A percentile compares a stretch with the other conserved stretches of the same genome.
Evolutionary conservation across 2,329 filamentous ascomycete genomes (phyloP).

Genomic region (Fusarium cicatricum): DNA sequence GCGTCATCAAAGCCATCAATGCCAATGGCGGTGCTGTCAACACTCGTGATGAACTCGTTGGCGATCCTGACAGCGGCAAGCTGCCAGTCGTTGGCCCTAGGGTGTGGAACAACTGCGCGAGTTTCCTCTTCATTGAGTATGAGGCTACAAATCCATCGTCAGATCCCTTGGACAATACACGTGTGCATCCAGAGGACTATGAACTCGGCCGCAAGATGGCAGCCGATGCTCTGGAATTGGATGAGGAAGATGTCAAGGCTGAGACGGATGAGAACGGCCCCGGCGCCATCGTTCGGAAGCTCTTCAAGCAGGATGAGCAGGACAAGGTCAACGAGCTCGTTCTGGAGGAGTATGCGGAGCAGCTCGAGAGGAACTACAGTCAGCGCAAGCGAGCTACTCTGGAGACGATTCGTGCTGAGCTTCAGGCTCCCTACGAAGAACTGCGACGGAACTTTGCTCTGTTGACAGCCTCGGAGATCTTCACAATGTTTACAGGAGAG

Average conservation of each 20-base stretch:
- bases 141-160: constrained; percentile 82
- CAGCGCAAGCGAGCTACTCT: constrained; percentile 95
- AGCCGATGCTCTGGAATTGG: constrained; percentile 92
- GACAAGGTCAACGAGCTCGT: constrained; percentile 97
- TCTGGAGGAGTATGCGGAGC: constrained; percentile 95
- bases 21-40: constrained; percentile 87
- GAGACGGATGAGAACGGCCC: constrained; percentile 90
- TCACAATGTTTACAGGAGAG: constrained; percentile 97
- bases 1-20: constrained; percentile 77
- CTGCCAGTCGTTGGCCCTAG: constrained; percentile 83
- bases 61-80: constrained; percentile 82
- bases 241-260: constrained; percentile 97
- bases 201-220: constrained; percentile 98
- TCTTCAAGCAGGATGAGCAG: constrained; percentile 93
- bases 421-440: constrained; percentile 94
- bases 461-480: constrained; percentile 79
- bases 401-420: constrained; percentile 93
- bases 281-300: constrained; percentile 89
- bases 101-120: constrained; percentile 97
- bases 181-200: constrained; percentile 98
- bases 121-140: constrained; percentile 90
- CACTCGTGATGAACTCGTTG: constrained; percentile 86
- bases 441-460: constrained; percentile 80
- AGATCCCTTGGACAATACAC: constrained; percentile 94
- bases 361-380: constrained; percentile 91